phyloP scores from a whole-genome alignment of 208 protist genomes.

The Leishmania turanica region DNA sequence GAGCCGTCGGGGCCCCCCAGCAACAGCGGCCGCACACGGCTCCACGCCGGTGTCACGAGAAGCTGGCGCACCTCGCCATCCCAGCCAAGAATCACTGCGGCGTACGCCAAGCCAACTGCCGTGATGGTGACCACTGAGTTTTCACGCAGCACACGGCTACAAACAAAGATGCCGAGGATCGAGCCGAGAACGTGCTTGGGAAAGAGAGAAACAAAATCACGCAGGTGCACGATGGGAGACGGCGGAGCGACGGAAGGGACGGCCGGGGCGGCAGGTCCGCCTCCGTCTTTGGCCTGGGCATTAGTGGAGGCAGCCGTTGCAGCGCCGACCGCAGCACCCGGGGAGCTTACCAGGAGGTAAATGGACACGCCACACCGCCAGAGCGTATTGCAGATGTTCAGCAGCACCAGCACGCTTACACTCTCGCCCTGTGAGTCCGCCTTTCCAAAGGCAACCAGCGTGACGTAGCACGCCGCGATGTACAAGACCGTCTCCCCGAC shows the following conservation, averaged over 20 bases:
- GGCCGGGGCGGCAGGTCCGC: not conserved
- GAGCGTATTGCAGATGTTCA: constrained; percentile 53
- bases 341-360: constrained; percentile 36
- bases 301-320: not conserved
- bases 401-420: constrained; percentile 41
- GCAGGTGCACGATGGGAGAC: not conserved
- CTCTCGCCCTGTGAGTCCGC: constrained; percentile 19
- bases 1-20: not conserved
- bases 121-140: constrained; percentile 13
- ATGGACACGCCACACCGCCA: constrained; percentile 41
- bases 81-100: constrained; percentile 23
- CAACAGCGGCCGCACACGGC: constrained; percentile 1
- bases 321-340: not conserved
- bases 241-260: not conserved
- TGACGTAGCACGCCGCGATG: constrained; percentile 52
- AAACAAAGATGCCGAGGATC: constrained; percentile 22
- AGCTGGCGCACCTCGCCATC: constrained; percentile 41
- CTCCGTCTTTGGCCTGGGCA: not conserved
- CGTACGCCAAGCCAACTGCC: constrained; percentile 24
- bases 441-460: constrained; percentile 21
- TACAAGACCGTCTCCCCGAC: constrained; percentile 56
- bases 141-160: constrained; percentile 19
- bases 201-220: constrained; percentile 16
- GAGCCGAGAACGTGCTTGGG: constrained; percentile 3
- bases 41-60: constrained; percentile 16